Evolutionary conservation across 371 early-diverging fungal genomes (phyloP).

Genomic region (Mucor mucedo): DNA sequence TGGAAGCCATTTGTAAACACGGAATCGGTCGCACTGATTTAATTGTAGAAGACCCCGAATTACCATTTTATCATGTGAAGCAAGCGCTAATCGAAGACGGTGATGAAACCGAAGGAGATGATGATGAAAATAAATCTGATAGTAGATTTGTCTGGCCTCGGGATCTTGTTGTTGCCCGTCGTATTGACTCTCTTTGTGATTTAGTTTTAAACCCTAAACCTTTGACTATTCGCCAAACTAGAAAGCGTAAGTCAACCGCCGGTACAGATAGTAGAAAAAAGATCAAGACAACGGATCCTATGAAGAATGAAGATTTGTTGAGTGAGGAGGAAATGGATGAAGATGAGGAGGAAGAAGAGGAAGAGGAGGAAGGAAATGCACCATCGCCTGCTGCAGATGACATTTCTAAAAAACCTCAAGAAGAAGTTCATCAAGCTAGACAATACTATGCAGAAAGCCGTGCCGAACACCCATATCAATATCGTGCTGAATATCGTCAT

Average conservation of each 20-base stretch:
- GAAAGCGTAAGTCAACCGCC: slow-evolving; percentile 35
- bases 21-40: slow-evolving; percentile 75
- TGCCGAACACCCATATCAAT: background rate
- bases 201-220: slow-evolving; percentile 63
- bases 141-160: slow-evolving; percentile 65
- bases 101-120: slow-evolving; percentile 23
- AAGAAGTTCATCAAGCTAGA: background rate
- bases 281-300: background rate
- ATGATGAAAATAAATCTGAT: slow-evolving; percentile 26
- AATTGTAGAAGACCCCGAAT: slow-evolving; percentile 66
- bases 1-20: slow-evolving; percentile 73
- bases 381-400: slow-evolving; percentile 17
- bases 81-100: slow-evolving; percentile 31
- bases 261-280: slow-evolving; percentile 13
- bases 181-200: slow-evolving; percentile 65
- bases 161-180: slow-evolving; percentile 64
- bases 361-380: slow-evolving; percentile 8
- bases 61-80: slow-evolving; percentile 60
- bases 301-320: slow-evolving; percentile 3
- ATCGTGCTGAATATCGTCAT: background rate
- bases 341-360: slow-evolving; percentile 13
- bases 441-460: slow-evolving; percentile 1
- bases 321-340: slow-evolving; percentile 18
- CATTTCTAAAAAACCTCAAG: background rate
- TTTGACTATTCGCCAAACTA: slow-evolving; percentile 40